Base-by-base conservation (phyloP, 2,329 filamentous ascomycete genomes). In the Botrytis paeoniae region DNA sequence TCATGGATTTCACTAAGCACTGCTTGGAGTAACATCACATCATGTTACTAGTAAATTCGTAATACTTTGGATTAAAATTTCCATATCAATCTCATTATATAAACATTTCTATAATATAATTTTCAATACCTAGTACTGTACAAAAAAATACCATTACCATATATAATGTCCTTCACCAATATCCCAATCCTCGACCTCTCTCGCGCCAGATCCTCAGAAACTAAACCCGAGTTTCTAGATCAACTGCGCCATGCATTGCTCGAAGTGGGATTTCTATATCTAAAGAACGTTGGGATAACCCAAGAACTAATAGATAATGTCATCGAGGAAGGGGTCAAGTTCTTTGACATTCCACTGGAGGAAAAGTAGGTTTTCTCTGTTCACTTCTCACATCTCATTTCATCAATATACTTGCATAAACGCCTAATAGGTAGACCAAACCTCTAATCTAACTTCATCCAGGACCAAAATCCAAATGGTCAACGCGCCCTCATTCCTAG, bases 191-290 rank as follows among this genome's bases (percentile, higher is more conserved):
- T 97, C 51, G 92, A 95, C 80, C 86, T 97, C 74, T 88, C 91
- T 22, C 84, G 88, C 35, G 91, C 93, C 57, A 84, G 85, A 75
- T 83, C 89, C 77, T 85, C 88, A 29, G 83, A 84, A 8, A 91
- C 92, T 0, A 97, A 96, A 82, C 87, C 92, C 3, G 84, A 83
- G 45, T 96, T 97, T 78, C 87, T 97, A 0, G 82, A 84, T 0
- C 85, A 93, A 71, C 86, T 97, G 45, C 91, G 92, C 25, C 85
- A 92, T 81, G 93, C 93, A 0, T 84, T 97, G 45, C 88, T 97
- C 78, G 92, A 95, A 80, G 92, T 97, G n/a, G 94, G 94, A 2
- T 97, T 97, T 79, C 82, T 97, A 35, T 97, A 97, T 79, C 87
- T 97, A 75, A 91, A 91, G 80, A 94, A 97, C 79, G 91, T 93